phyloP scores from a whole-genome alignment of 1,284 basidiomycete species.

The Marasmius tenuissimus region DNA sequence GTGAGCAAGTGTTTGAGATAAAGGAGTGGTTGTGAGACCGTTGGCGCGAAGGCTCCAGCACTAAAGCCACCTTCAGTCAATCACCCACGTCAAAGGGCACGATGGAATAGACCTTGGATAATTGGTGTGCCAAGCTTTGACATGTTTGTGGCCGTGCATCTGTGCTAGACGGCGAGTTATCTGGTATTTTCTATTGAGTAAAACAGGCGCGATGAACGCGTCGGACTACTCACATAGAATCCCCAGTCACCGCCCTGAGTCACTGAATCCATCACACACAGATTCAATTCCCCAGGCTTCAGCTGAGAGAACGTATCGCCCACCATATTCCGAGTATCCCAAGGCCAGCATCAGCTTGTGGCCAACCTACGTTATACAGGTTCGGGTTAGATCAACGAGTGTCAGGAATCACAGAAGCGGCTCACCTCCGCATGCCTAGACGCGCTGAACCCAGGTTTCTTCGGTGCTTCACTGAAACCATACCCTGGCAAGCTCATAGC shows the following conservation, averaged over 20 bases:
- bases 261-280: slow-evolving; percentile 27
- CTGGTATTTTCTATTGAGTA: slow-evolving; percentile 14
- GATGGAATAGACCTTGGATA: slow-evolving; percentile 24
- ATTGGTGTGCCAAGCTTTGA: slow-evolving; percentile 43
- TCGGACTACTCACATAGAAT: slow-evolving; percentile 7
- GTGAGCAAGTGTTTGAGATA: slow-evolving; percentile 25
- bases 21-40: slow-evolving; percentile 20
- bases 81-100: background rate
- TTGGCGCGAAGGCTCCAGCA: background rate
- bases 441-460: slow-evolving; percentile 10
- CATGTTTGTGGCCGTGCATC: slow-evolving; percentile 33
- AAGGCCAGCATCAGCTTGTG: slow-evolving; percentile 54
- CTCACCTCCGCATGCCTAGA: slow-evolving; percentile 40
- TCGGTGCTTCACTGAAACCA: slow-evolving; percentile 8
- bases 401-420: background rate
- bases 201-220: background rate
- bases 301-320: slow-evolving; percentile 7
- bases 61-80: background rate
- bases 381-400: background rate
- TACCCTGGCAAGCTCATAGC: background rate
- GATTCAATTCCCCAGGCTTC: background rate
- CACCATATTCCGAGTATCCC: slow-evolving; percentile 55
- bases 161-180: slow-evolving; percentile 31
- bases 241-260: slow-evolving; percentile 60
- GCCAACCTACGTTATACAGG: slow-evolving; percentile 28